phyloP scores from a whole-genome alignment of 495 filamentous ascomycete species.

The Hypoxylon fragiforme region DNA sequence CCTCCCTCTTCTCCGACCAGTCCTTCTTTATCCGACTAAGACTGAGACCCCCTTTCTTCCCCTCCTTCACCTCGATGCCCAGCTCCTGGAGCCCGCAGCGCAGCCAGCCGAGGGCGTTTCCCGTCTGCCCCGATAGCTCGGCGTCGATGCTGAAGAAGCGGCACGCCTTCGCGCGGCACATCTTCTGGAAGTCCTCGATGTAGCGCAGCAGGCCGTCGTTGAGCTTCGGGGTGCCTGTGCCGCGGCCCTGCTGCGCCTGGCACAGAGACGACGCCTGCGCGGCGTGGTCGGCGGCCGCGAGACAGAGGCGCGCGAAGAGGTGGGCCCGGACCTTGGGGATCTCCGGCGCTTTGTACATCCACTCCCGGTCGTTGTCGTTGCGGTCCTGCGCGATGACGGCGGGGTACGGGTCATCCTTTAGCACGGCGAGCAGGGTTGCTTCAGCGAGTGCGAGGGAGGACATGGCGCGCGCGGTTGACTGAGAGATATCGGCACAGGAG shows the following conservation, averaged over 20 bases:
- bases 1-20: conserved; percentile 69
- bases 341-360: conserved; percentile 87
- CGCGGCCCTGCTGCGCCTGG: conserved; percentile 32
- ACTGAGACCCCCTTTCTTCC: conserved; percentile 55
- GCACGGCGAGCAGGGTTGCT: conserved; percentile 83
- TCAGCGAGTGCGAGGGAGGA: conserved; percentile 77
- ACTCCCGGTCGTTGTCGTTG: conserved; percentile 80
- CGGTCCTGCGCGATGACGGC: conserved; percentile 72
- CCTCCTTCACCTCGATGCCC: conserved; percentile 54
- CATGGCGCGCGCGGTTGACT: conserved; percentile 68
- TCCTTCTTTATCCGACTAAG: conserved; percentile 72
- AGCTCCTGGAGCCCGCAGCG: conserved; percentile 70
- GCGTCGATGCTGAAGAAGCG: conserved; percentile 90
- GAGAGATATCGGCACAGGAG: conserved; percentile 63
- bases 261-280: conserved; percentile 61
- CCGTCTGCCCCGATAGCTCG: conserved; percentile 76
- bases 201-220: conserved; percentile 71
- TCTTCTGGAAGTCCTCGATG: conserved; percentile 69
- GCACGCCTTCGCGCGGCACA: conserved; percentile 78
- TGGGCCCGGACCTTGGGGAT: conserved; percentile 87
- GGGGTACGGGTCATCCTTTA: conserved; percentile 93
- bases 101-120: conserved; percentile 83
- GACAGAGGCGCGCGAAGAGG: conserved; percentile 82
- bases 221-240: conserved; percentile 47
- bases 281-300: conserved; percentile 74